These are phyloP conservation scores for Monoraphidium neglectum DNA, from an alignment of 139 green algal species.

Conservation along the genomic window DNA sequence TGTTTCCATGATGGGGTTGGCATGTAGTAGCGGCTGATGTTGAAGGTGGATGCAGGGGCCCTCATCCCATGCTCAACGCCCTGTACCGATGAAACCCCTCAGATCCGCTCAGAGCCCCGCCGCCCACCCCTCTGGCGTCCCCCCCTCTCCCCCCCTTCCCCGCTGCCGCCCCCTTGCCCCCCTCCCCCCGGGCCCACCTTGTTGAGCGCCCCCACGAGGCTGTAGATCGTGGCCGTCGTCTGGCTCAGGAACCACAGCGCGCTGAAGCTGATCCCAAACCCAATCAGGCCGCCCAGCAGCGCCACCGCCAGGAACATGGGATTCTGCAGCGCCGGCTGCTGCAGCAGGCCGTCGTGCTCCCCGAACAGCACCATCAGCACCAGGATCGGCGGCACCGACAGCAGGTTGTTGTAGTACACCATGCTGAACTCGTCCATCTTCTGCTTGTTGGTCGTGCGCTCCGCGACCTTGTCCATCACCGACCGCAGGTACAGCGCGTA, in stretches of 20 bases:
- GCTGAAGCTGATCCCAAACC: constrained; percentile 77
- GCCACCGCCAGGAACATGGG: constrained; percentile 43
- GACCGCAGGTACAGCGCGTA: constrained; percentile 86
- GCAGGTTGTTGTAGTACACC: constrained; percentile 87
- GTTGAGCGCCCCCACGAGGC: constrained; percentile 87
- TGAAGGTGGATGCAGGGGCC: too few species aligned
- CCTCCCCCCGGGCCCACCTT: too few species aligned
- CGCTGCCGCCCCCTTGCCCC: too few species aligned
- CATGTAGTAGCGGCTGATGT: too few species aligned
- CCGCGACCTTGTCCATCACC: constrained; percentile 84
- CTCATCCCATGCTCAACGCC: too few species aligned
- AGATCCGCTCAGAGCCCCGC: too few species aligned
- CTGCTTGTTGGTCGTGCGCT: constrained; percentile 63
- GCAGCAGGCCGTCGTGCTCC: constrained; percentile 45
- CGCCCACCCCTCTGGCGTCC: too few species aligned
- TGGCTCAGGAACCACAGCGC: constrained; percentile 90
- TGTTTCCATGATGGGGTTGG: too few species aligned
- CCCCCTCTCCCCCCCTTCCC: too few species aligned
- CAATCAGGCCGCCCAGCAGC: constrained; percentile 39
- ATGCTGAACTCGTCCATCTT: constrained; percentile 69
- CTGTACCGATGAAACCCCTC: too few species aligned
- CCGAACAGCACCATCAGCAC: constrained; percentile 65
- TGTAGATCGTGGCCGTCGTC: constrained; percentile 93
- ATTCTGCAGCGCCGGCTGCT: constrained; percentile 44
- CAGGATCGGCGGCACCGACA: constrained; percentile 73